Base-by-base conservation (phyloP, 345 rosid species). In the Gynandropsis gynandra region DNA sequence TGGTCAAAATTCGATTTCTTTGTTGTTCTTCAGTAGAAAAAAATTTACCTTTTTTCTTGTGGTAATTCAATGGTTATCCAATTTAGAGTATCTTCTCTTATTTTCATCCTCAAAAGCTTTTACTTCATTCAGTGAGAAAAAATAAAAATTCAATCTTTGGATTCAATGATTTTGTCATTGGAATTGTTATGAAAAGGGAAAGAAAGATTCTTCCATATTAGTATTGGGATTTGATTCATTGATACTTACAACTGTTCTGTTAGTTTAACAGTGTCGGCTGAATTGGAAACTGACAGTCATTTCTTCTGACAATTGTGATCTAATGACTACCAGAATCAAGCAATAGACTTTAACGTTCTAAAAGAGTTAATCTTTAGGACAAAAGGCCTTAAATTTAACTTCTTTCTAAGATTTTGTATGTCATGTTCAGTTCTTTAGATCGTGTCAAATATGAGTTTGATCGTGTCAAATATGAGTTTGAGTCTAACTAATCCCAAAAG, bases 201-300 rank as follows among this genome's bases (percentile, higher is more conserved):
- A 24, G 20, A 10, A 9, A 12, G 21, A 20, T 52, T 54, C 59
- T 65, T 53, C 70, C 56, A 41, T n/a, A n/a, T 58, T 59, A 9
- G 20, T 52, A 39, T 55, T 39, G 38, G 52, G 4, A 38, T 10
- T 39, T 52, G 47, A 52, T 29, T 45, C 69, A n/a, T n/a, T n/a
- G n/a, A n/a, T n/a, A n/a, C 29, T 24, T 2, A 24, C 5, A 24
- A 24, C 29, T 24, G 29, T 24, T 24, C 4, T 24, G 29, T 24
- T n/a, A 24, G 29, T 2, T 24, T 24, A 5, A 5, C 0, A 21
- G 29, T 50, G 63, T 64, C 58, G 63, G 63, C 58, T 64, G 38
- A 50, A 41, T 36, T 10, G 41, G 56, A 35, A 1, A 2, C 29
- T 35, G 27, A 50, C 24, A 50, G 15, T 14, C 53, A 47, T 50